phyloP scores from a whole-genome alignment of 148 eudicot genomes.

The Dysphania ambrosioides region DNA sequence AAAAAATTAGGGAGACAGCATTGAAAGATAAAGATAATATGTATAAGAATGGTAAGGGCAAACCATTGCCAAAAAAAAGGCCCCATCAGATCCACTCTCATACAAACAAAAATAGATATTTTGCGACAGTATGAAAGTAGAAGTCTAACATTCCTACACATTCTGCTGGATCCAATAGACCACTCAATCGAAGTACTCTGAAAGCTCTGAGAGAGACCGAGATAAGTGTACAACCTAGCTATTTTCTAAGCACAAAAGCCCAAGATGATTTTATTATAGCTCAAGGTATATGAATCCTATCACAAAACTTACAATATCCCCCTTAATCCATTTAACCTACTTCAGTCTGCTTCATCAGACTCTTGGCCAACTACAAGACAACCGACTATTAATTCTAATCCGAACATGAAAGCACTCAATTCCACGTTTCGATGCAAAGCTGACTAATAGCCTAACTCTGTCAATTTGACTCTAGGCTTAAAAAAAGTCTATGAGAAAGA shows the following conservation, averaged over 20 bases:
- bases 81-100: not conserved
- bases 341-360: not conserved
- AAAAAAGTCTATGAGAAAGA: not conserved
- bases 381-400: not conserved
- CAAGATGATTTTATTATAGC: not conserved
- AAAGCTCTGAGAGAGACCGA: no score
- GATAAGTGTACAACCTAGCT: not conserved
- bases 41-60: no score
- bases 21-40: no score
- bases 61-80: not conserved
- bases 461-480: not conserved
- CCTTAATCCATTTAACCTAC: not conserved
- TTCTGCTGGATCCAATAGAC: not conserved
- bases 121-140: not conserved
- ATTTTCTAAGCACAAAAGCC: not conserved
- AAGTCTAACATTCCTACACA: not conserved
- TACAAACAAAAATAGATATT: not conserved
- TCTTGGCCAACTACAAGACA: not conserved
- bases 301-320: not conserved
- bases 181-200: not conserved
- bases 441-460: not conserved
- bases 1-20: not conserved
- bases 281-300: not conserved
- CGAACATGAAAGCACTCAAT: not conserved
- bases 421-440: not conserved